phyloP scores from a whole-genome alignment of 345 rosid genomes.

The Salix dunnii region DNA sequence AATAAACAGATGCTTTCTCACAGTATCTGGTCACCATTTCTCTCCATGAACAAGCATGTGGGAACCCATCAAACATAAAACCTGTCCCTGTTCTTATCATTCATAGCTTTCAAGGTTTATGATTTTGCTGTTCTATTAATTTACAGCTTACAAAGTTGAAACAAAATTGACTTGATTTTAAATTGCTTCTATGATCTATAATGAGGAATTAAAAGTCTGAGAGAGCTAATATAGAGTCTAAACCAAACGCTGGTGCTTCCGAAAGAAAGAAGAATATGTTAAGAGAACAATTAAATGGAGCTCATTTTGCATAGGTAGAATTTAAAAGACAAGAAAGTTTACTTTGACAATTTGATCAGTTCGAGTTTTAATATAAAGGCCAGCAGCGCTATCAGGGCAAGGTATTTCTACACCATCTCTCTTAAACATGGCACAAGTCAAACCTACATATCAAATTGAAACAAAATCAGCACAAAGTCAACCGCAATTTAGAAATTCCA shows the following conservation, averaged over 20 bases:
- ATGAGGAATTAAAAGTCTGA: too few relatives aligned
- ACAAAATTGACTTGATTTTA: neutral
- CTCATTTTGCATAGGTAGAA: slow-evolving; percentile 11
- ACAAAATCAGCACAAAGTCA: slow-evolving; percentile 19
- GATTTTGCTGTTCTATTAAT: neutral
- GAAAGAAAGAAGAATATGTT: slow-evolving; percentile 2
- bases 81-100: too few relatives aligned
- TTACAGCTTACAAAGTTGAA: neutral
- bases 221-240: too few relatives aligned
- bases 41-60: too few relatives aligned
- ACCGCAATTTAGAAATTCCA: neutral
- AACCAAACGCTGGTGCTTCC: neutral
- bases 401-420: slow-evolving; percentile 66
- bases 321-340: slow-evolving; percentile 26
- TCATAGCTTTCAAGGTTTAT: neutral
- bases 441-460: slow-evolving; percentile 59
- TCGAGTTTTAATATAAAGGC: slow-evolving; percentile 85
- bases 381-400: slow-evolving; percentile 80
- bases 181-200: too few relatives aligned
- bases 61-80: too few relatives aligned
- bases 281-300: slow-evolving; percentile 1
- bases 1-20: neutral
- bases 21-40: too few relatives aligned
- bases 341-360: slow-evolving; percentile 77
- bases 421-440: slow-evolving; percentile 80